These are phyloP conservation scores for Suillus lakei DNA, from an alignment of 768 basidiomycete species.

Conservation along the genomic window DNA sequence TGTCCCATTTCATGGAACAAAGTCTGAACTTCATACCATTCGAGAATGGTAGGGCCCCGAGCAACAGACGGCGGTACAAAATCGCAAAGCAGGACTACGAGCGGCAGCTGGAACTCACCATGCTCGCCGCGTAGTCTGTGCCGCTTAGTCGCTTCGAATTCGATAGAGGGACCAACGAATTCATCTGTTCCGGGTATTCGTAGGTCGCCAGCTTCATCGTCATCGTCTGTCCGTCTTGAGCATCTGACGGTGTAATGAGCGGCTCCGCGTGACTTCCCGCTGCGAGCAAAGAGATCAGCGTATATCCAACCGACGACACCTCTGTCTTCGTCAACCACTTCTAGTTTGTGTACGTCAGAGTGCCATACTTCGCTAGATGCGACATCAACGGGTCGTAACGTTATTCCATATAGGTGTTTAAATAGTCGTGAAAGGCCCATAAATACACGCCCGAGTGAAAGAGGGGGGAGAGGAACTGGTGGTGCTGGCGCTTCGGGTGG, in stretches of 20 bases:
- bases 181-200: conserved; percentile 42
- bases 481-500: conserved; percentile 79
- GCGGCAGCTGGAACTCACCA: conserved; percentile 84
- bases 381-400: conserved; percentile 71
- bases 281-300: conserved; percentile 85
- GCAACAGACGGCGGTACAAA: conserved; percentile 67
- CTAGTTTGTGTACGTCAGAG: conserved; percentile 83
- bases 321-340: conserved; percentile 88
- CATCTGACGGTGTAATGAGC: conserved; percentile 99
- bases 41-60: conserved; percentile 73
- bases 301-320: conserved; percentile 95
- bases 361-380: conserved; percentile 89
- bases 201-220: conserved; percentile 76
- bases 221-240: conserved; percentile 89
- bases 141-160: conserved; percentile 68
- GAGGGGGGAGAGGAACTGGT: conserved; percentile 69
- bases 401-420: conserved; percentile 84
- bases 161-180: conserved; percentile 51
- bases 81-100: conserved; percentile 91
- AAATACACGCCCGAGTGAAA: conserved; percentile 90
- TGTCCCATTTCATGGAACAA: conserved; percentile 99
- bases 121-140: conserved; percentile 62
- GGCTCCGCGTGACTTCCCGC: conserved; percentile 87
- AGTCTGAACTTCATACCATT: conserved; percentile 94
- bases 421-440: conserved; percentile 92